A percentile compares a stretch with the other conserved stretches of the same genome.
These are phyloP conservation scores for Monascus ruber DNA, from an alignment of 2,329 filamentous ascomycete species.

Conservation along the genomic window DNA sequence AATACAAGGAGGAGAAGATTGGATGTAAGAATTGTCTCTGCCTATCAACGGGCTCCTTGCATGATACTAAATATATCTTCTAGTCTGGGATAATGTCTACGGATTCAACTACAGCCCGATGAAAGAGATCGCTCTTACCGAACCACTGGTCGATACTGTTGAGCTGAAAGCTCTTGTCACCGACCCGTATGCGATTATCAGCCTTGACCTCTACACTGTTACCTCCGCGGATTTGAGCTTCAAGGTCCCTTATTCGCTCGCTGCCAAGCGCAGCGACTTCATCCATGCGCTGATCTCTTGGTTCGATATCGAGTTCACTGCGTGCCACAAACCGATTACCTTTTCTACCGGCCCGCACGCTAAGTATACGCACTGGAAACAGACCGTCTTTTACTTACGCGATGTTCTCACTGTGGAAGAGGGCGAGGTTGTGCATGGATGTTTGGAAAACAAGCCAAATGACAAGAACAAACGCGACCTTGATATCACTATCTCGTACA, in stretches of 20 bases:
- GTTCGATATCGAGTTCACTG: conserved; percentile 98
- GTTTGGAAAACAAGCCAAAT: conserved; percentile 75
- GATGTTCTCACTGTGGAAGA: conserved; percentile 86
- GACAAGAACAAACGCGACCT: conserved; percentile 89
- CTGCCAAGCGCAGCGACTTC: conserved; percentile 78
- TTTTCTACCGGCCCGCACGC: conserved; percentile 97
- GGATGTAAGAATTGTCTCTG: conserved; percentile 56
- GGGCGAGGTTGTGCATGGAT: conserved; percentile 66
- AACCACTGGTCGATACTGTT: conserved; percentile 94
- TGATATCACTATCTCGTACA: conserved; percentile 79
- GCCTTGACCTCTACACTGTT: conserved; percentile 88
- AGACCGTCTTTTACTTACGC: conserved; percentile 95
- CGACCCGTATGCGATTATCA: conserved; percentile 73
- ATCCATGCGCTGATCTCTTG: conserved; percentile 92
- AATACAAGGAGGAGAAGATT: conserved; percentile 99
- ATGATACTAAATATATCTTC: conserved; percentile 1
- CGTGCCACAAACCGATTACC: conserved; percentile 93
- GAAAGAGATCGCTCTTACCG: conserved; percentile 84
- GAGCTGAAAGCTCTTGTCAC: conserved; percentile 96
- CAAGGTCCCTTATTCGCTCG: conserved; percentile 62
- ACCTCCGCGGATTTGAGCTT: conserved; percentile 75
- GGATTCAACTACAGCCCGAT: conserved; percentile 94
- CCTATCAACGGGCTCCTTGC: too few species aligned
- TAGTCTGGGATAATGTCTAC: conserved; percentile 99
- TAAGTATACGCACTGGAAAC: conserved; percentile 99